Base-by-base conservation (phyloP, 2,329 filamentous ascomycete species). In the Rhytidhysteron rufulum region DNA sequence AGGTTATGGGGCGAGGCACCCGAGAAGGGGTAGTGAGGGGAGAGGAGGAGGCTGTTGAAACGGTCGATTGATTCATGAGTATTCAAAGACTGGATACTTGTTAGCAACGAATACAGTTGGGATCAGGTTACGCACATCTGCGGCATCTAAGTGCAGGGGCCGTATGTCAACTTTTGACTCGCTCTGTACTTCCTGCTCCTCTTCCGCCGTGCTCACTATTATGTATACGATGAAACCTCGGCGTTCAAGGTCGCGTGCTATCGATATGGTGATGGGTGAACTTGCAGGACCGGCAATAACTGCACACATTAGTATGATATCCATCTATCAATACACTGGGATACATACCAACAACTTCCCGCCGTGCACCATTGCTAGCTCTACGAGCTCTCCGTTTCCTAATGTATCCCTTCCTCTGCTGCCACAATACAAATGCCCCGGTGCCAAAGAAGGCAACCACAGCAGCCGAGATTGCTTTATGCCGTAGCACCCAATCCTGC, bases 151-250 rank as follows among this genome's bases (percentile, higher is more conserved):
- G 60, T 81, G 81, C 42, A 98, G 69, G 6, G 91, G 82, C 47
- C 85, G 80, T 49, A 97, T 85, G 60, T 97, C 93, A 5, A 82
- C 75, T 46, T 88, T 77, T n/a, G 82, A 78, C 62, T 95, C 79
- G 44, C 80, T 78, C 44, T 87, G 80, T 11, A 97, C 82, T 48
- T 85, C 70, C 25, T 83, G 75, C 63, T 97, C 89, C 51, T 97
- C 91, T 54, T 95, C 87, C 43, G 82, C 70, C n/a, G 82, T 88
- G 48, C 82, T 85, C 55, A 89, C 91, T 1, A 95, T 86, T 44
- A 98, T 75, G 63, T 89, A 98, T 41, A 97, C 88, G 45, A 97
- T 86, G 63, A 94, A 97, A 4, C 93, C 93, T 49, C 89, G 81
- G 44, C 89, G 77, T 68, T 97, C 93, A 51, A 98, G 73, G 59